A percentile compares a stretch with the other conserved stretches of the same genome.
Conservation (phyloP, 148 eudicot genomes). For the Rhododendron mucronatum region DNA sequence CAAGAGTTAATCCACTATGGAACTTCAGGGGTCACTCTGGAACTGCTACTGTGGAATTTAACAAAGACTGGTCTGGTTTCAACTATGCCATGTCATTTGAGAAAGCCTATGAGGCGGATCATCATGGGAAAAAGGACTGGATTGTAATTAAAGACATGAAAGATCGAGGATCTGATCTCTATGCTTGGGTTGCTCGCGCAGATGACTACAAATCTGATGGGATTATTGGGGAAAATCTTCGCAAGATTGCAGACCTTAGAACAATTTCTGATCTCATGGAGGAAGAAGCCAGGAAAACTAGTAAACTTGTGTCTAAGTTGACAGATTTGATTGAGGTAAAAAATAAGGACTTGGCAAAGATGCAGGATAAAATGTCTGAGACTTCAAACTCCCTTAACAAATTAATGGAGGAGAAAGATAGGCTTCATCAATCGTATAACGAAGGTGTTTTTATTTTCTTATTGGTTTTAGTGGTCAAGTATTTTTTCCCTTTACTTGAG, state of each 20-base stretch:
- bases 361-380: slow-evolving; percentile 47
- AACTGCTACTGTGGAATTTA: slow-evolving; percentile 76
- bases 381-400: slow-evolving; percentile 42
- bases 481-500: neutral
- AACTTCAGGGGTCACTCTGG: slow-evolving; percentile 85
- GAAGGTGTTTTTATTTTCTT: slow-evolving; percentile 41
- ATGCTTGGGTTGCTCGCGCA: slow-evolving; percentile 98
- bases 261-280: slow-evolving; percentile 68
- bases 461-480: neutral
- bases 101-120: slow-evolving; percentile 74
- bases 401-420: slow-evolving; percentile 70
- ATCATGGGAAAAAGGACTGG: slow-evolving; percentile 89
- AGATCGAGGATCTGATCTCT: slow-evolving; percentile 49
- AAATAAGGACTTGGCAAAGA: slow-evolving; percentile 55
- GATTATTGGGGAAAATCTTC: slow-evolving; percentile 75
- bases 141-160: slow-evolving; percentile 17
- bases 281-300: slow-evolving; percentile 61
- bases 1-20: slow-evolving; percentile 80
- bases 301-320: slow-evolving; percentile 65
- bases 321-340: slow-evolving; percentile 60
- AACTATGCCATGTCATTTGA: slow-evolving; percentile 81
- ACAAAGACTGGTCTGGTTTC: slow-evolving; percentile 82
- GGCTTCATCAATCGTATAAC: slow-evolving; percentile 70
- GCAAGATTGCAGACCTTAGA: slow-evolving; percentile 78
- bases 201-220: slow-evolving; percentile 73